These are phyloP conservation scores for Globisporangium paddicum DNA, from an alignment of 352 stramenopile species.

Conservation along the genomic window DNA sequence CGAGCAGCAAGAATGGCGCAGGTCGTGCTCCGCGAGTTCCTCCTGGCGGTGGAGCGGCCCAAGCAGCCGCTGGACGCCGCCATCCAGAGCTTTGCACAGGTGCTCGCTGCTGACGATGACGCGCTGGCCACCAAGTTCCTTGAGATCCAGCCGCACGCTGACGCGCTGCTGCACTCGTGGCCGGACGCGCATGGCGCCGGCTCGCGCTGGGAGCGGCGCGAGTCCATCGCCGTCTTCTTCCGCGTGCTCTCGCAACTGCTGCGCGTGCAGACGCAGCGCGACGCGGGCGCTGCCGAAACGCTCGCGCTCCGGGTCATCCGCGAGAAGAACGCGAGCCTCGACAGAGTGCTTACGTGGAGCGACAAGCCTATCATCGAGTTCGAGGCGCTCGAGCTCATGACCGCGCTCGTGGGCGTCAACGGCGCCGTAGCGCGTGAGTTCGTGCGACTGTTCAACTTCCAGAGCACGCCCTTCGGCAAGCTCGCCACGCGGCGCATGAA, in stretches of 20 bases:
- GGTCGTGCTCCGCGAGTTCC: constrained; percentile 55
- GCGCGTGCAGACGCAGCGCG: constrained; percentile 20
- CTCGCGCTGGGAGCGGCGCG: constrained; percentile 56
- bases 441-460: constrained; percentile 79
- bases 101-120: constrained; percentile 11
- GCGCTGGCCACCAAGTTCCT: constrained; percentile 32
- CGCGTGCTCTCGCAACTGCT: constrained; percentile 48
- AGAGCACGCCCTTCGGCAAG: constrained; percentile 56
- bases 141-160: constrained; percentile 43
- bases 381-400: constrained; percentile 60
- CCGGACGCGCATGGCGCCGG: constrained; percentile 41
- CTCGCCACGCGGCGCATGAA: constrained; percentile 58
- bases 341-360: constrained; percentile 80
- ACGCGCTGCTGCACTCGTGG: constrained; percentile 63
- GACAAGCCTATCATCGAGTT: constrained; percentile 82
- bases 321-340: constrained; percentile 54
- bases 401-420: constrained; percentile 34
- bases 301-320: constrained; percentile 64
- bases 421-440: constrained; percentile 49
- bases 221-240: constrained; percentile 70
- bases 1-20: constrained; percentile 3
- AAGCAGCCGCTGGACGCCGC: constrained; percentile 57
- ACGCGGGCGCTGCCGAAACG: constrained; percentile 38
- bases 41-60: constrained; percentile 54
- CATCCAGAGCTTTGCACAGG: constrained; percentile 32